phyloP scores from a whole-genome alignment of 2,329 filamentous ascomycete genomes.

The Colletotrichum melonis region DNA sequence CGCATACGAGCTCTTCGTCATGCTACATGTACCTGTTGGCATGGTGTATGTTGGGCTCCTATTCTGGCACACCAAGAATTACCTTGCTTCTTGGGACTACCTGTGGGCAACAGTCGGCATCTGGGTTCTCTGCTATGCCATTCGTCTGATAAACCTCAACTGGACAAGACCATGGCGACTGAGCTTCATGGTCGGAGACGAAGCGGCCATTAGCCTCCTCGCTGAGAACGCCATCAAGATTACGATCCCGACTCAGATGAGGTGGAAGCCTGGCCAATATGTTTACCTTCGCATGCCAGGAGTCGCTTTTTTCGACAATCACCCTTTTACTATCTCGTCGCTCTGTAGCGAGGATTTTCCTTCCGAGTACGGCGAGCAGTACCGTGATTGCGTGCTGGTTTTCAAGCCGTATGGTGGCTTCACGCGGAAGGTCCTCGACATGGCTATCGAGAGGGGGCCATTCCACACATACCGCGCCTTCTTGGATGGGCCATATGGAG shows the following conservation, averaged over 20 bases:
- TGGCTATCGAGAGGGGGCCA: slow-evolving; percentile 84
- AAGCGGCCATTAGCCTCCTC: slow-evolving; percentile 89
- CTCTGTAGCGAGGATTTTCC: slow-evolving; percentile 94
- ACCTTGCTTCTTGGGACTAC: slow-evolving; percentile 89
- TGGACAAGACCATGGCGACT: slow-evolving; percentile 85
- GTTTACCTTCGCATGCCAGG: slow-evolving; percentile 95
- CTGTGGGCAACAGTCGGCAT: slow-evolving; percentile 84
- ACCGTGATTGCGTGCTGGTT: slow-evolving; percentile 88
- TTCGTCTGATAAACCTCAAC: slow-evolving; percentile 87
- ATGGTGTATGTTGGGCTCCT: slow-evolving; percentile 84
- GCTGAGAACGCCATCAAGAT: slow-evolving; percentile 96
- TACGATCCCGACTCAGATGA: slow-evolving; percentile 92
- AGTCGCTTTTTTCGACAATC: slow-evolving; percentile 90
- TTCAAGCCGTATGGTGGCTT: slow-evolving; percentile 94
- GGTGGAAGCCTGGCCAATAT: slow-evolving; percentile 93
- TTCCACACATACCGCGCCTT: slow-evolving; percentile 94
- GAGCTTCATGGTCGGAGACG: slow-evolving; percentile 89
- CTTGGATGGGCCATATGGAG: slow-evolving; percentile 93
- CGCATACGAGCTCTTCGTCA: slow-evolving; percentile 88
- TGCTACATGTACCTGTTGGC: slow-evolving; percentile 84
- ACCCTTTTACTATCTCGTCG: slow-evolving; percentile 95
- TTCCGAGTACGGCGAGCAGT: slow-evolving; percentile 88
- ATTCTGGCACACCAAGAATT: slow-evolving; percentile 98
- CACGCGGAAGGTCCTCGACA: slow-evolving; percentile 85
- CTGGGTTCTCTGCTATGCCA: slow-evolving; percentile 79